These are phyloP conservation scores for Seminavis robusta DNA, from an alignment of 108 stramenopile genomes.

Conservation along the genomic window DNA sequence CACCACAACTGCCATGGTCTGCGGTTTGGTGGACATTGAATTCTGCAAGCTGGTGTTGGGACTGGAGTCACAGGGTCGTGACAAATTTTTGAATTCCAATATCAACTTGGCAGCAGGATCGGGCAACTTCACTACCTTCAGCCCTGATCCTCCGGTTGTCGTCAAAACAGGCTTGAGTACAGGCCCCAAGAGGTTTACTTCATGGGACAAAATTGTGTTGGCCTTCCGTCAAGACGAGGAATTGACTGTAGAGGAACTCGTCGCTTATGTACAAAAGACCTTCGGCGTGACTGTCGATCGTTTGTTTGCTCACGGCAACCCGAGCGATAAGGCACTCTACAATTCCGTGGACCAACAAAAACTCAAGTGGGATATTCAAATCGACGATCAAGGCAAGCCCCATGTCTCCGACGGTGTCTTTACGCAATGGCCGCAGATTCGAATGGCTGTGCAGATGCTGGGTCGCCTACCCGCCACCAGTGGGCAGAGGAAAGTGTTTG, in stretches of 20 bases:
- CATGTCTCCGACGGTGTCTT: conserved; percentile 48
- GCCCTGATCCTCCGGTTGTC: conserved; percentile 47
- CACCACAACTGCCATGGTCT: conserved; percentile 86
- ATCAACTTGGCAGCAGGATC: conserved; percentile 55
- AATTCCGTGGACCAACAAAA: conserved; percentile 48
- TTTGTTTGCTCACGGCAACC: conserved; percentile 38
- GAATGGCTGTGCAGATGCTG: conserved; percentile 57
- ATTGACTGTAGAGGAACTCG: conserved; percentile 46
- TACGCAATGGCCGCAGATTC: conserved; percentile 53
- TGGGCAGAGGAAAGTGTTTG: conserved; percentile 52
- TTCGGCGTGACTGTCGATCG: conserved; percentile 49
- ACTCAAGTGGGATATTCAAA: conserved; percentile 42
- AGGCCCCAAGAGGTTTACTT: conserved; percentile 43
- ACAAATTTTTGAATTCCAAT: conserved; percentile 55
- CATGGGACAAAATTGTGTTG: conserved; percentile 56
- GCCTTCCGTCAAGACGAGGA: conserved; percentile 27
- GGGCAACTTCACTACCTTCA: conserved; percentile 51
- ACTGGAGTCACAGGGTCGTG: conserved; percentile 45
- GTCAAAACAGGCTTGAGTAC: conserved; percentile 36
- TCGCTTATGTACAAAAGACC: conserved; percentile 31
- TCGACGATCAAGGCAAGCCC: conserved; percentile 47
- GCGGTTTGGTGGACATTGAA: conserved; percentile 81
- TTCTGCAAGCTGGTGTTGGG: no score
- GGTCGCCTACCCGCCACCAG: conserved; percentile 43
- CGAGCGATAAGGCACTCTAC: conserved; percentile 40